Evolutionary conservation across 139 green algal species (phyloP), one percentile per base, ranked within the genome.

Genomic region (Chlorella sp.): DNA sequence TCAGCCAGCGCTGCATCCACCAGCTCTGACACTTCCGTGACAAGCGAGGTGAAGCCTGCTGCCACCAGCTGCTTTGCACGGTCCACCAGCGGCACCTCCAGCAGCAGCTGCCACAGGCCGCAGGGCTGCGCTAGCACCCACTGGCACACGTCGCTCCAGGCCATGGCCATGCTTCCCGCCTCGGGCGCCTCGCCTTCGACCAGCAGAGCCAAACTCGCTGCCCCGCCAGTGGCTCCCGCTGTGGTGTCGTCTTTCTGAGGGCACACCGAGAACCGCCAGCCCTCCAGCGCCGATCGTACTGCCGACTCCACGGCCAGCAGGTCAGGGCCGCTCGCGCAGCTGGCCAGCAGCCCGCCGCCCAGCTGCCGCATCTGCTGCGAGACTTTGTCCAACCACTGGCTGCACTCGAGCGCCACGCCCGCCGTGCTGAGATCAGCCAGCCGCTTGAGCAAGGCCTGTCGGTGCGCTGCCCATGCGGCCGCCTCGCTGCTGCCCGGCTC

Each of bases 51-150:
- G 35, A 95, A 94, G 43, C 74, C 60, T 9, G n/a, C 65, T 25
- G 80, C 76, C 12, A 95, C 69, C 19, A 96, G 77, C 58, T 84
- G 75, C 77, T 87, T 87, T 48, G 77, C 83, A 0, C 87, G 72
- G 25, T 76, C 78, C 56, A 91, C 61, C 58, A 96, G 92, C 25
- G 84, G 67, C 15, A 69, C 59, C 68, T 96, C 91, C 60, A 97
- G 90, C 12, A 96, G 42, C 66, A 86, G 67, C n/a, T 84, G 74
- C 91, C 91, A 96, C 46, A 96, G 61, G 27, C 85, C 74, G 27
- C 90, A 42, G 19, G 77, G 90, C 8, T 79, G 71, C 15, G 90
- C 90, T 46, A 97, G 77, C 70, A 95, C 87, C 84, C 90, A 90
- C 77, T 95, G 87, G 53, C 87, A 92, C 36, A 90, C 79, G 25